Evolutionary conservation across 352 stramenopile species (phyloP).

Genomic region (Poterioochromonas sp.): DNA sequence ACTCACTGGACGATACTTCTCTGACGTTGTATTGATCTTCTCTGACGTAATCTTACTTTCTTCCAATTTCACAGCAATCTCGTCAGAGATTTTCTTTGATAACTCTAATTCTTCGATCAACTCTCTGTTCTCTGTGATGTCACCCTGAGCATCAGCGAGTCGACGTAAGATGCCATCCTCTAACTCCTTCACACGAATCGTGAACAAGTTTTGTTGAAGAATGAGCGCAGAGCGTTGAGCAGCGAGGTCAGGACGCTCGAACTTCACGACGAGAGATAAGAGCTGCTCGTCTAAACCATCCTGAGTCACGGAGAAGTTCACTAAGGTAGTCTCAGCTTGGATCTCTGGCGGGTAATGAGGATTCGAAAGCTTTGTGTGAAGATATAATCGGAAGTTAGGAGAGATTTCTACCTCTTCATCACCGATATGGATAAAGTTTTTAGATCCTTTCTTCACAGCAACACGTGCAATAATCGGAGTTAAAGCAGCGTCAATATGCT

Average conservation of each 20-base stretch:
- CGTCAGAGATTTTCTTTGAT: slow-evolving; percentile 60
- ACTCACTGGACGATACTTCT: slow-evolving; percentile 73
- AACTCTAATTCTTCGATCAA: slow-evolving; percentile 78
- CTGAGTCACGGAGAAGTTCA: slow-evolving; percentile 81
- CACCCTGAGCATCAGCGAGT: slow-evolving; percentile 74
- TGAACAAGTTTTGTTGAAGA: slow-evolving; percentile 77
- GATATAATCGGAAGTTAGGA: slow-evolving; percentile 63
- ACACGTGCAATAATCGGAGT: slow-evolving; percentile 65
- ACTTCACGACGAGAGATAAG: slow-evolving; percentile 67
- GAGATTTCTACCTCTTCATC: slow-evolving; percentile 73
- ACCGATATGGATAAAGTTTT: slow-evolving; percentile 55
- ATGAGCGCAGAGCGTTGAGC: slow-evolving; percentile 61
- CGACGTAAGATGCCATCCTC: slow-evolving; percentile 75
- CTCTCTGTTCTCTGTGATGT: slow-evolving; percentile 84
- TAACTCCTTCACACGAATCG: slow-evolving; percentile 65
- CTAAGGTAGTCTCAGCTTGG: slow-evolving; percentile 73
- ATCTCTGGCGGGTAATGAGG: slow-evolving; percentile 77
- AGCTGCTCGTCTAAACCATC: slow-evolving; percentile 77
- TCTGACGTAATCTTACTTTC: slow-evolving; percentile 41
- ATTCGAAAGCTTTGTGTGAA: slow-evolving; percentile 84
- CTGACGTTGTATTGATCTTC: slow-evolving; percentile 61
- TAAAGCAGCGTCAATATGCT: slow-evolving; percentile 68
- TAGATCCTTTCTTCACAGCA: slow-evolving; percentile 55
- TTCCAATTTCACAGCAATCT: slow-evolving; percentile 43
- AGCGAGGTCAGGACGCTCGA: slow-evolving; percentile 74